Evolutionary conservation across 2,329 filamentous ascomycete genomes (phyloP).

Genomic region (Hypocreales sp.): DNA sequence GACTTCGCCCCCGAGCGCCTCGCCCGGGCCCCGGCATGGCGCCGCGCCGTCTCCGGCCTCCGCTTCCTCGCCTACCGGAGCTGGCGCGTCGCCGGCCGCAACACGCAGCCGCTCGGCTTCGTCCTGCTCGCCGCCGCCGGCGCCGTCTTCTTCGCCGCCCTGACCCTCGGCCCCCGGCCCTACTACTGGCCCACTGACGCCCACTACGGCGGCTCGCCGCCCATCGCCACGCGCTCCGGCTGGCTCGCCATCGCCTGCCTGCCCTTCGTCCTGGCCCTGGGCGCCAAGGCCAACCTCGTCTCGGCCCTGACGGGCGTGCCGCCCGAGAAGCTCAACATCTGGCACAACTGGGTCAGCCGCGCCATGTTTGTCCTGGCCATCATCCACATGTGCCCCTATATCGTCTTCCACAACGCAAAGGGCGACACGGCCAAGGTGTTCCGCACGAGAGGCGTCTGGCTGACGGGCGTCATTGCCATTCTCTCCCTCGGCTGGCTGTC

Average conservation of each 20-base stretch:
- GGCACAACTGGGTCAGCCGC: conserved; percentile 37
- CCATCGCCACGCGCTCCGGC: conserved; percentile 33
- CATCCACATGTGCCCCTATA: conserved; percentile 44
- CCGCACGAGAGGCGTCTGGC: conserved; percentile 29
- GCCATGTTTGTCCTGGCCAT: conserved; percentile 40
- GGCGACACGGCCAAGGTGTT: conserved; percentile 31
- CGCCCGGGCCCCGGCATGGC: conserved; percentile 15
- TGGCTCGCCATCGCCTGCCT: conserved; percentile 35
- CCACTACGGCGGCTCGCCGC: conserved; percentile 32
- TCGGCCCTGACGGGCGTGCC: conserved; percentile 36
- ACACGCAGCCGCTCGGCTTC: conserved; percentile 27
- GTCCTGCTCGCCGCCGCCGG: conserved; percentile 22
- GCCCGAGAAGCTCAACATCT: conserved; percentile 41
- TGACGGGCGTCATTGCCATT: conserved; percentile 39
- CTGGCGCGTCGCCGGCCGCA: conserved; percentile 15
- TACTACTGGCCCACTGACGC: conserved; percentile 38
- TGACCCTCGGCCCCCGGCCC: conserved; percentile 31
- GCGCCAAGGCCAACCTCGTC: conserved; percentile 40
- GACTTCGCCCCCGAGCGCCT: conserved; percentile 13
- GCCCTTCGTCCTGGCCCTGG: conserved; percentile 34
- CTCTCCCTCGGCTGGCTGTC: conserved; percentile 39
- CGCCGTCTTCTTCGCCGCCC: conserved; percentile 29
- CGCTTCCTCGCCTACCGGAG: conserved; percentile 9
- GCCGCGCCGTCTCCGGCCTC: conserved; percentile 15
- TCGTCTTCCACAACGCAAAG: conserved; percentile 31